Percentiles rank a stretch among this genome's conserved stretches.
phyloP scores from a whole-genome alignment of 2,329 filamentous ascomycete species.

The Penicillium corylophilum region DNA sequence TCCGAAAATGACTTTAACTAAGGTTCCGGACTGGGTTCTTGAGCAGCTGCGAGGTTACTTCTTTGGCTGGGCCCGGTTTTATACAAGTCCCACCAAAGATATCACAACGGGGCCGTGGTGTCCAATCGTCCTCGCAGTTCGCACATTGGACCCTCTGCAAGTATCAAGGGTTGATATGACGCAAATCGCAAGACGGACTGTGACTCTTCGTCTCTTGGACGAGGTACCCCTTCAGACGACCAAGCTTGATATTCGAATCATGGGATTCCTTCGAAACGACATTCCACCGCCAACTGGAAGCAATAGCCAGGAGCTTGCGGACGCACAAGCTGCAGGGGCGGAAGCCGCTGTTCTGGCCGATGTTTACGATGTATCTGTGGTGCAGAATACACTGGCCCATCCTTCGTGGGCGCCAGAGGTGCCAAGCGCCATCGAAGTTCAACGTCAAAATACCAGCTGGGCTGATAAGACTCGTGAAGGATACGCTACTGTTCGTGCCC shows the following conservation, averaged over 20 bases:
- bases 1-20: slow-evolving; percentile 56
- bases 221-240: slow-evolving; percentile 19
- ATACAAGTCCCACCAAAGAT: slow-evolving; percentile 30
- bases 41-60: slow-evolving; percentile 61
- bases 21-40: slow-evolving; percentile 54
- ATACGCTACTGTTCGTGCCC: slow-evolving; percentile 50
- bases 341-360: slow-evolving; percentile 41
- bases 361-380: slow-evolving; percentile 39
- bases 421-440: slow-evolving; percentile 4
- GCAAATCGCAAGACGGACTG: slow-evolving; percentile 51
- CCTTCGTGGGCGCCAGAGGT: slow-evolving; percentile 40
- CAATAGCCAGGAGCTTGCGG: slow-evolving; percentile 26
- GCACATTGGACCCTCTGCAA: slow-evolving; percentile 45
- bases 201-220: slow-evolving; percentile 35
- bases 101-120: slow-evolving; percentile 52
- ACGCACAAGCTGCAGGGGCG: slow-evolving; percentile 35
- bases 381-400: slow-evolving; percentile 38
- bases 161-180: slow-evolving; percentile 50
- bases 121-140: slow-evolving; percentile 58
- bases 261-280: slow-evolving; percentile 58
- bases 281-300: slow-evolving; percentile 19
- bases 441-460: slow-evolving; percentile 35
- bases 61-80: slow-evolving; percentile 60
- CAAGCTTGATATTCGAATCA: slow-evolving; percentile 57
- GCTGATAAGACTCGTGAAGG: slow-evolving; percentile 48